Evolutionary conservation across 306 rosid genomes (phyloP).

Genomic region (Quercus gilva): DNA sequence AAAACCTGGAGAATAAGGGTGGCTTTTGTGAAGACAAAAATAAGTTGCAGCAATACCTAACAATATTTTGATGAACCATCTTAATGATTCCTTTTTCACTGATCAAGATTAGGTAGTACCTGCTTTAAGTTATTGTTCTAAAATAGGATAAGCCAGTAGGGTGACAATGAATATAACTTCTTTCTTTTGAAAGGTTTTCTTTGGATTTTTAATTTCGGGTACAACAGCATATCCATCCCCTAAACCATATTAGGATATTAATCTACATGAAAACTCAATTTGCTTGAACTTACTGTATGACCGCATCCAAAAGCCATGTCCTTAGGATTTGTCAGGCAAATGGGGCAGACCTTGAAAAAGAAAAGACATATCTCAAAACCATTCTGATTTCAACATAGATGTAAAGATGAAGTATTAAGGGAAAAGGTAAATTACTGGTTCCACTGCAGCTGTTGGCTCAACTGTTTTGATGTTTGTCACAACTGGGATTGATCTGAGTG

Average conservation of each 20-base stretch:
- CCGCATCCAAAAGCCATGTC: constrained; percentile 99
- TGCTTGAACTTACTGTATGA: constrained; percentile 65
- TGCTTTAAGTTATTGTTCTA: no score
- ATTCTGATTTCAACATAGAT: constrained; percentile 17
- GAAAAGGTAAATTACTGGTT: constrained; percentile 47
- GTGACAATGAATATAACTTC: no score
- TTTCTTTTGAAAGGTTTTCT: neutral
- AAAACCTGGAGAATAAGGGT: neutral
- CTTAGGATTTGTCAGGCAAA: constrained; percentile 87
- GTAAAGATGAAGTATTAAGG: constrained; percentile 1
- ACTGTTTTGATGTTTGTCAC: constrained; percentile 24
- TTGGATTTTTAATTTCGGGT: neutral
- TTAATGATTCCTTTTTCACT: neutral
- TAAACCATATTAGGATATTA: neutral
- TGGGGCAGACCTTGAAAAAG: constrained; percentile 71
- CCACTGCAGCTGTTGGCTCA: constrained; percentile 39
- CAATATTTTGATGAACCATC: neutral
- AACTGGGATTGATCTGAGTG: constrained; percentile 33
- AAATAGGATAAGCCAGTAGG: no score
- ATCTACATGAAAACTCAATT: neutral
- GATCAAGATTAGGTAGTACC: no score
- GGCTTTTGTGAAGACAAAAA: neutral
- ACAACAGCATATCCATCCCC: neutral
- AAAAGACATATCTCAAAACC: constrained; percentile 21
- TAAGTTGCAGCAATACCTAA: neutral